Evolutionary conservation across 495 filamentous ascomycete genomes (phyloP).

Genomic region (Aspergillus ostianus): DNA sequence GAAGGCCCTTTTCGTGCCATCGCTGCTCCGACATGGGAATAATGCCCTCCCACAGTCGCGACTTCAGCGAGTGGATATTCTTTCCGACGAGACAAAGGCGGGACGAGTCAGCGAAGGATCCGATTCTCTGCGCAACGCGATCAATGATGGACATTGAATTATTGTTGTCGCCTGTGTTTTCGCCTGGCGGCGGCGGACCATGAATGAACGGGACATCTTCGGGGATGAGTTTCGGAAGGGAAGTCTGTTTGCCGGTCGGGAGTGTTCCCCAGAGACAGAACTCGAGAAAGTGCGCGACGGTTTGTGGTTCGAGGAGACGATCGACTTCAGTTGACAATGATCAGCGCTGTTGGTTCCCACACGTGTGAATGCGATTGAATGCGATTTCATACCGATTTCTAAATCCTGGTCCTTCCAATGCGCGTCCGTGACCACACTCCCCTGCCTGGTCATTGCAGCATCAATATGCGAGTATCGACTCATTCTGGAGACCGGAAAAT

Average conservation of each 20-base stretch:
- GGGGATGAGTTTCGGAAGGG: background rate
- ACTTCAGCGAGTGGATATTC: slow-evolving; percentile 30
- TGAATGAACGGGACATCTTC: slow-evolving; percentile 9
- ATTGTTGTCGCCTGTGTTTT: background rate
- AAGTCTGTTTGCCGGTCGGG: slow-evolving; percentile 14
- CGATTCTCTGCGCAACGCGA: slow-evolving; percentile 18
- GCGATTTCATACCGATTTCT: background rate
- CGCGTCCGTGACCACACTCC: background rate
- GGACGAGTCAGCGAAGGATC: slow-evolving; percentile 12
- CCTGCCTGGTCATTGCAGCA: background rate
- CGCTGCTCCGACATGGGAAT: slow-evolving; percentile 30
- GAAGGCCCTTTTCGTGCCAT: slow-evolving; percentile 32
- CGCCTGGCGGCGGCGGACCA: background rate
- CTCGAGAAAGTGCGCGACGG: slow-evolving; percentile 16
- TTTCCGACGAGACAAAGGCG: slow-evolving; percentile 26
- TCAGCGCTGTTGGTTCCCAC: too few species aligned
- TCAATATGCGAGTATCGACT: background rate
- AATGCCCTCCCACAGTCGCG: slow-evolving; percentile 34
- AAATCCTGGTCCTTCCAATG: background rate
- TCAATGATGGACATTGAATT: slow-evolving; percentile 7
- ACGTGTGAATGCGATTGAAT: background rate
- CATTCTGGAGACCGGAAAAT: background rate
- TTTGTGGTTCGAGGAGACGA: slow-evolving; percentile 24
- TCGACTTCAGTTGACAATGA: slow-evolving; percentile 13
- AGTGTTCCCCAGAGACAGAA: slow-evolving; percentile 11